Evolutionary conservation across 2,329 filamentous ascomycete genomes (phyloP), one percentile per base, ranked within the genome.

Genomic region (Cordyceps cicadae): DNA sequence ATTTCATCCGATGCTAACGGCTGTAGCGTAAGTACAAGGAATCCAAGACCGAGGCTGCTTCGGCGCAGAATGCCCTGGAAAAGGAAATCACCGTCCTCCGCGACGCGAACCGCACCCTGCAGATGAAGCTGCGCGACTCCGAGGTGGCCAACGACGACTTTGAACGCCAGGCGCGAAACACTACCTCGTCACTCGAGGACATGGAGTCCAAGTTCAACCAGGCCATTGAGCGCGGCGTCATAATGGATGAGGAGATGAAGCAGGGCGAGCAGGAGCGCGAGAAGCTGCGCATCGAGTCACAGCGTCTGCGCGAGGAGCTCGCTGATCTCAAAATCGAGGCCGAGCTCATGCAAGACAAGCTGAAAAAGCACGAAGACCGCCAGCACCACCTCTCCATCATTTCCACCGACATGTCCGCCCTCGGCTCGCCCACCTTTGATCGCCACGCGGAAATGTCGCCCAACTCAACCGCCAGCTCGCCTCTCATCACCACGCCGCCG

Each of bases 141-240:
- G 94, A 99, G 75, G 94, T 99, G 60, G 91, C 90, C 72, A 99
- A 97, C 76, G 94, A 99, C 79, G 94, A 99, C 74, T 97, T 93
- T 71, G 94, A 99, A 78, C 87, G 92, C 66, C 93, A 97, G 77
- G 93, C 94, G 66, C 87, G 94, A 67, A 94, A 97, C 74, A 97
- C 93, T 32, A 92, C 91, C 41, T 97, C 92, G 50, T 97, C 93
- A 55, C 84, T 97, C 64, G 94, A 99, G 76, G 94, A 99, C 71
- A 81, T 99, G 74, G 94, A 99, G 76, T 93, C 89, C 64, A 99
- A 97, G 75, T 97, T 94, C 75, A 97, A 97, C 72, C 85, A 95
- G 61, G 86, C 92, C 5, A 95, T 99, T 67, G 94, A 99, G 76
- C 83, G 93, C 59, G 87, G 83, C 11, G 94, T 99, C 29, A 85